Percentiles rank a stretch among this genome's conserved stretches.
These are phyloP conservation scores for Russula ochroleuca DNA, from an alignment of 768 basidiomycete genomes.

Conservation along the genomic window DNA sequence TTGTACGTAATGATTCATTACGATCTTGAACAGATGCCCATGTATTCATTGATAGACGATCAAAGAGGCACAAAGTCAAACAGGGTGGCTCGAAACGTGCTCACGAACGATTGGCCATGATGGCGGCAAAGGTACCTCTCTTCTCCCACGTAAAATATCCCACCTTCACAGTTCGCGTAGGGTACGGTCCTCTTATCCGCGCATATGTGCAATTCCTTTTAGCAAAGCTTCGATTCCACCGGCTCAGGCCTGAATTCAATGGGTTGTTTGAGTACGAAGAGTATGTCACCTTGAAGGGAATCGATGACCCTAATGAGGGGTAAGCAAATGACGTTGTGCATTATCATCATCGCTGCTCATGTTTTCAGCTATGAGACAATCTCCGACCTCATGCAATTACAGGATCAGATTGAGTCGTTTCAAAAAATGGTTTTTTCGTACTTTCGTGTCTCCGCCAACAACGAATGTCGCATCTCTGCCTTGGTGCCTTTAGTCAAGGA, in stretches of 20 bases:
- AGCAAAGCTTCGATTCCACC: constrained; percentile 93
- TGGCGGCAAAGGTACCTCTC: constrained; percentile 60
- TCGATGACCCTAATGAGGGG: constrained; percentile 99
- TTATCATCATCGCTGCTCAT: constrained; percentile 8
- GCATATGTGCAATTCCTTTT: constrained; percentile 96
- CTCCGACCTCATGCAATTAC: constrained; percentile 92
- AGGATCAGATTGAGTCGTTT: constrained; percentile 98
- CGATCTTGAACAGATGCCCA: constrained; percentile 10
- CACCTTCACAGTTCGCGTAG: constrained; percentile 38
- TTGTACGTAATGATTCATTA: constrained; percentile 49
- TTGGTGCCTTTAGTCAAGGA: constrained; percentile 97
- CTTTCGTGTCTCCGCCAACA: constrained; percentile 86
- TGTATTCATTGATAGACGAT: constrained; percentile 57
- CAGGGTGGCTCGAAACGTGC: constrained; percentile 97
- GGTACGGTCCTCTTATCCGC: constrained; percentile 88
- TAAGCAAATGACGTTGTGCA: constrained; percentile 37
- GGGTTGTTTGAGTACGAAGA: constrained; percentile 99
- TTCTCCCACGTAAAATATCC: not conserved
- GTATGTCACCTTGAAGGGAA: constrained; percentile 93
- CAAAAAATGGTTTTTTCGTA: constrained; percentile 97
- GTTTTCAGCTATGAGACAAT: constrained; percentile 83
- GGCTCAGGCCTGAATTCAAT: constrained; percentile 94
- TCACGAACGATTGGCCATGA: constrained; percentile 82
- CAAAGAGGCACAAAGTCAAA: constrained; percentile 95
- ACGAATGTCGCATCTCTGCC: constrained; percentile 95